Conservation (phyloP, 2,329 filamentous ascomycete genomes). For the Stachybotrys chlorohalonatus region DNA sequence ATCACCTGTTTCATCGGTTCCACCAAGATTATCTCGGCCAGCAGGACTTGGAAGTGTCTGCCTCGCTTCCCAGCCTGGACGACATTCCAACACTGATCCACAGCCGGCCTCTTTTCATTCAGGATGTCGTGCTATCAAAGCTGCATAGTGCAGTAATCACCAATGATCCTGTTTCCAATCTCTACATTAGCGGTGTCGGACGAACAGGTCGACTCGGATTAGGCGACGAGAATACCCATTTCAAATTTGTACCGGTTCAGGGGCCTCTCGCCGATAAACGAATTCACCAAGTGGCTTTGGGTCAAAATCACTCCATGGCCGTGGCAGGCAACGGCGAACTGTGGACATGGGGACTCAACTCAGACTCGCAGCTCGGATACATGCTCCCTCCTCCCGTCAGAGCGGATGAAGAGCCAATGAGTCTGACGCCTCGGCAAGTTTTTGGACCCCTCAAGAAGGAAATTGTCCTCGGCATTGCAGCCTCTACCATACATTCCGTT, state of each 20-base stretch:
- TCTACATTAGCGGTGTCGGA: slow-evolving; percentile 89
- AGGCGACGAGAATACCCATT: slow-evolving; percentile 83
- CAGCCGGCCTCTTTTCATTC: slow-evolving; percentile 64
- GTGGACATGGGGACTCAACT: slow-evolving; percentile 91
- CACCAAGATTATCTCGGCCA: slow-evolving; percentile 57
- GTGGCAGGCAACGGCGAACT: slow-evolving; percentile 80
- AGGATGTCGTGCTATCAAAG: slow-evolving; percentile 82
- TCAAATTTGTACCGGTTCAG: slow-evolving; percentile 76
- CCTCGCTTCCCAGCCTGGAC: slow-evolving; percentile 19
- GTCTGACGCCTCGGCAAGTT: slow-evolving; percentile 73
- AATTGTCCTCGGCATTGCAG: slow-evolving; percentile 68
- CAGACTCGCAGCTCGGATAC: slow-evolving; percentile 79
- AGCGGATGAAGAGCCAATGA: slow-evolving; percentile 76
- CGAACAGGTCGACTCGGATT: slow-evolving; percentile 82
- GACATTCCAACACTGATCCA: slow-evolving; percentile 66
- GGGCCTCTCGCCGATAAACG: slow-evolving; percentile 66
- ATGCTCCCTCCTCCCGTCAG: slow-evolving; percentile 55
- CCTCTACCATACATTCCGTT: slow-evolving; percentile 85
- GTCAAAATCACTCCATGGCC: slow-evolving; percentile 85
- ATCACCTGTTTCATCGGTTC: slow-evolving; percentile 66
- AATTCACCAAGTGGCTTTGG: slow-evolving; percentile 69
- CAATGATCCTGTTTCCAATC: slow-evolving; percentile 75
- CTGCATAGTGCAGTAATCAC: slow-evolving; percentile 85
- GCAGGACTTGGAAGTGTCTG: slow-evolving; percentile 21
- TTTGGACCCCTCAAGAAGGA: slow-evolving; percentile 90